Percentiles rank a stretch among this genome's conserved stretches.
Evolutionary conservation across 345 rosid genomes (phyloP).

Genomic region (Arabidopsis suecica): DNA sequence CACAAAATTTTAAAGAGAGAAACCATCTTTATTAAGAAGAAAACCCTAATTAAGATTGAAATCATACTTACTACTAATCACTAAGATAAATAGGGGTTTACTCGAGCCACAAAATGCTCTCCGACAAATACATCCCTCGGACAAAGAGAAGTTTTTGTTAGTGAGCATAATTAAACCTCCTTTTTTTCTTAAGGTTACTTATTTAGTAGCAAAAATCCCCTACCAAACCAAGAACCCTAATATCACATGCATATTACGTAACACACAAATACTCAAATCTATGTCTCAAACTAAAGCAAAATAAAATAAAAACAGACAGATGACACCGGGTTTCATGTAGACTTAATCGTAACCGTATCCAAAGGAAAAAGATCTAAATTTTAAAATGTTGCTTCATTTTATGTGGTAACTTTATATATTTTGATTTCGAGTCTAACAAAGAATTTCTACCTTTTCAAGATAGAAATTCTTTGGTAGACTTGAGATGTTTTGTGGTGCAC

Average conservation of each 20-base stretch:
- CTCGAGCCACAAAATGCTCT: slow-evolving; percentile 40
- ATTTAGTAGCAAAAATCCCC: neutral
- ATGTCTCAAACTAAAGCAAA: neutral
- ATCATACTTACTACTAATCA: slow-evolving; percentile 34
- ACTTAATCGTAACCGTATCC: neutral
- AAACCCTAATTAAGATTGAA: neutral
- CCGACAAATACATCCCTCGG: slow-evolving; percentile 45
- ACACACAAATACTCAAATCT: slow-evolving; percentile 38
- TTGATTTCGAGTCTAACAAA: slow-evolving; percentile 46
- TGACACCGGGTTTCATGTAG: slow-evolving; percentile 18
- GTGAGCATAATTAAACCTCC: slow-evolving; percentile 39
- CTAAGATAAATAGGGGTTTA: slow-evolving; percentile 38
- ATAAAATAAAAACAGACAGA: neutral
- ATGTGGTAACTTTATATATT: neutral
- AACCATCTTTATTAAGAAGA: slow-evolving; percentile 9
- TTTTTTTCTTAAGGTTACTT: slow-evolving; percentile 12
- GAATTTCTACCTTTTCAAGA: slow-evolving; percentile 45
- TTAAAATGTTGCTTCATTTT: slow-evolving; percentile 43
- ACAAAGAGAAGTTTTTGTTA: slow-evolving; percentile 45
- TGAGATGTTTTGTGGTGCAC: slow-evolving; percentile 14
- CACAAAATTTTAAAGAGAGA: slow-evolving; percentile 36
- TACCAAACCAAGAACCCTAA: slow-evolving; percentile 32
- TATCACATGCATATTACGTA: slow-evolving; percentile 13
- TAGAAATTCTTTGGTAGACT: slow-evolving; percentile 48
- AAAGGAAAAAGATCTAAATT: slow-evolving; percentile 35